Evolutionary conservation across 208 protist species (phyloP), one percentile per base, ranked within the genome.

Genomic region (Acanthamoeba castellanii): DNA sequence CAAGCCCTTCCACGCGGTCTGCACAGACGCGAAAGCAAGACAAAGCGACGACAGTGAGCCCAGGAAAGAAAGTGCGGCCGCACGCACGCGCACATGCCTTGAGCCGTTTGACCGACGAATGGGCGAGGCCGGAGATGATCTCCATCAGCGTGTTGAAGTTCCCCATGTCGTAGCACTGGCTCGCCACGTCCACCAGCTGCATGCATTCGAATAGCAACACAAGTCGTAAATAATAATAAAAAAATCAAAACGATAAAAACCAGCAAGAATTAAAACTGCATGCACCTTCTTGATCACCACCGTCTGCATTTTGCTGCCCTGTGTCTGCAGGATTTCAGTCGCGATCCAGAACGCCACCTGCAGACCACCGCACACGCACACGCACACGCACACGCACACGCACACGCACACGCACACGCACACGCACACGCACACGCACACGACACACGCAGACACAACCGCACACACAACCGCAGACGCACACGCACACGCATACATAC

Each of bases 61-160:
- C 52, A 27, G 27, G 61, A 68, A 30, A 47, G 45, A 9, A 47
- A 47, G 7, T 47, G 45, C 45, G 45, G 7, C 45, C 45, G 45
- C 45, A 3, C 37, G 45, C 45, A 11, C 45, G 45, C 45, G 4
- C 8, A 47, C 68, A n/a, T 32, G n/a, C 72, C 72, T 81, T 81
- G 18, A 81, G 72, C 6, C 72, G 32, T 30, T 81, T 81, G 30
- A 81, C 72, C 25, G 72, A 81, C n/a, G 72, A 81, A 45, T 81
- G 72, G 25, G 25, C 72, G 22, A 88, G 52, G 34, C 81, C 81
- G 25, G 81, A 88, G 25, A 88, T 66, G 52, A 88, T 42, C 50
- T 88, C 81, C 81, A 88, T 88, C 7, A 88, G 42, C 45, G 50
- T 64, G 52, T 88, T 88, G 81, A 61, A 88, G 45, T 88, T 88